These are phyloP conservation scores for Ceratorhiza oryzae-sativae DNA, from an alignment of 1,284 basidiomycete species.

Conservation along the genomic window DNA sequence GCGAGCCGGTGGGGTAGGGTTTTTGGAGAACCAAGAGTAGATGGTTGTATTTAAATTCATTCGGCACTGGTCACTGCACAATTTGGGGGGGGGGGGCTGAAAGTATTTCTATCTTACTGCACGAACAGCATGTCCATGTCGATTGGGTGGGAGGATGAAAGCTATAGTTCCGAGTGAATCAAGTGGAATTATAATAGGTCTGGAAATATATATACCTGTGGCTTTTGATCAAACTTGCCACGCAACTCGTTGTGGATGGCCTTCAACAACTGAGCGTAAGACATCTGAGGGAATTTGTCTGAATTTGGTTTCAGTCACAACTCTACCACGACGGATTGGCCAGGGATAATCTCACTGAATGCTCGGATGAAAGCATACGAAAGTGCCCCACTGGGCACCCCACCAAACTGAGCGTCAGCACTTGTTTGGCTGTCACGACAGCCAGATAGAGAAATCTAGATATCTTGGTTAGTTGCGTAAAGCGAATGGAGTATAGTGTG, in stretches of 20 bases:
- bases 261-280: constrained; percentile 33
- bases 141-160: constrained; percentile 35
- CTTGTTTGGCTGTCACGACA: constrained; percentile 37
- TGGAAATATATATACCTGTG: constrained; percentile 6
- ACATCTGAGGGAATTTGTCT: constrained; percentile 37
- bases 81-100: not conserved
- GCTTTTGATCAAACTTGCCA: constrained; percentile 38
- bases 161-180: not conserved
- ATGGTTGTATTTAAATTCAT: constrained; percentile 21
- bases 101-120: not conserved
- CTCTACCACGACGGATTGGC: no score
- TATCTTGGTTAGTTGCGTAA: not conserved
- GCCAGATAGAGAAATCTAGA: constrained; percentile 26
- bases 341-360: constrained; percentile 5
- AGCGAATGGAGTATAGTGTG: no score
- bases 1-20: constrained; percentile 70
- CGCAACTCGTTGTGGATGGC: constrained; percentile 21
- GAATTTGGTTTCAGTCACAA: not conserved
- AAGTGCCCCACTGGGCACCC: constrained; percentile 24
- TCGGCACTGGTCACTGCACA: not conserved
- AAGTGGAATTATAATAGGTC: not conserved
- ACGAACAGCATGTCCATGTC: constrained; percentile 37
- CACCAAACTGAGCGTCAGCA: constrained; percentile 32
- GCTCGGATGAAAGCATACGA: constrained; percentile 38
- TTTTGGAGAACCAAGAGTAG: constrained; percentile 73